Evolutionary conservation across 768 basidiomycete genomes (phyloP), one percentile per base, ranked within the genome.

Genomic region (Fomitopsis serialis): DNA sequence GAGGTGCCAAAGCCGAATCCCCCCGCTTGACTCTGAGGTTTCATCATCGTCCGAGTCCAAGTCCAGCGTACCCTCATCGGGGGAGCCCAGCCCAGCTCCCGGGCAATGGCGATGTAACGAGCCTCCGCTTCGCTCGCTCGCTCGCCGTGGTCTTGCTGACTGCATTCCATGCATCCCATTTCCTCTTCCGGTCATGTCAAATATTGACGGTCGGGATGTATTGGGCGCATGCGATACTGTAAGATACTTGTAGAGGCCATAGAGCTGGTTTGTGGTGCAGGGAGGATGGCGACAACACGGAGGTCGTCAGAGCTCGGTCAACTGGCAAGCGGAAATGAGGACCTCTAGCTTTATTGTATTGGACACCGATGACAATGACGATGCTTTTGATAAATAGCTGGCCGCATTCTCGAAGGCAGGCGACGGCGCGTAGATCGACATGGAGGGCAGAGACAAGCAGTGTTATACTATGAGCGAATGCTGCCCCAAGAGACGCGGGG

Each of bases 161-260:
- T 12, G 70, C 61, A 45, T 63, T 75, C 91, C 91, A 93, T 2
- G 89, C 87, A 64, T 92, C 89, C 90, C 90, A 93, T 65, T 93
- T 93, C 89, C 89, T 19, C 88, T 74, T 15, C 85, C 89, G 2
- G 85, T 76, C 68, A 88, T 75, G 60, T 92, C 89, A 65, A 92
- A 88, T 40, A 93, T 71, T 21, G 82, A 84, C 2, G 91, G 91
- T 2, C 86, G 79, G 13, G 81, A 63, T 27, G 72, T 74, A 36
- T 69, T 73, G 12, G 90, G 91, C 3, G 68, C 66, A 3, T 64
- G 59, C 1, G 84, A 76, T 21, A 82, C 76, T 10, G 85, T 90
- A 19, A 90, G 67, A 66, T 73, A 80, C 66, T 93, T 93, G 80
- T 81, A 93, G 52, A 92, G 72, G 51, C 85, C 89, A 68, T 93